These are phyloP conservation scores for Beauveria medogensis DNA, from an alignment of 2,329 filamentous ascomycete species.

Conservation along the genomic window DNA sequence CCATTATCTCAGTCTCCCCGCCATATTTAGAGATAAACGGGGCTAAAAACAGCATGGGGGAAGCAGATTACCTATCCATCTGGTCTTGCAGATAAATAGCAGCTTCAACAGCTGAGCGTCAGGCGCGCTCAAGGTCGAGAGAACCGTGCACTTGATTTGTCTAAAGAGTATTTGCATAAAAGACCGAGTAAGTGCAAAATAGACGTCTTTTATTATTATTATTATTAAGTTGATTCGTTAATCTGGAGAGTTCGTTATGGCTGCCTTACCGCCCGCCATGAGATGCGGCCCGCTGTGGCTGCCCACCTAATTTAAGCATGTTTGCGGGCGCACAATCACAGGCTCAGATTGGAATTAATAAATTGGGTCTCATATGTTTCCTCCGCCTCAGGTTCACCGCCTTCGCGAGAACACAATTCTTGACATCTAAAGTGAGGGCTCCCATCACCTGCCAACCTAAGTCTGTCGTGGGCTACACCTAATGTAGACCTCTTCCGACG, in stretches of 20 bases:
- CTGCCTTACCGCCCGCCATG: neutral
- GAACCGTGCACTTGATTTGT: no score
- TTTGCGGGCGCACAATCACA: neutral
- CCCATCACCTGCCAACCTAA: neutral
- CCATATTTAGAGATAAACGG: neutral
- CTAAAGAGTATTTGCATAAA: no score
- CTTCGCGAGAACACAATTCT: neutral
- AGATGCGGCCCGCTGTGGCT: conserved; percentile 3
- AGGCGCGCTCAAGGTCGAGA: no score
- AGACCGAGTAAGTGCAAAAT: no score
- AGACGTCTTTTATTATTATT: no score
- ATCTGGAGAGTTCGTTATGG: no score
- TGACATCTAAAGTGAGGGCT: neutral
- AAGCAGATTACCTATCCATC: no score
- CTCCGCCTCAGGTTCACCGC: neutral
- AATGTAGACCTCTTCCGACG: neutral
- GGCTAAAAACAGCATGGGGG: neutral
- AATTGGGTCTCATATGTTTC: neutral
- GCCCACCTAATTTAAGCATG: neutral
- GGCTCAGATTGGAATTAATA: no score
- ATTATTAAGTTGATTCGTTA: no score
- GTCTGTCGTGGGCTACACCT: neutral
- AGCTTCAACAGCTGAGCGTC: no score
- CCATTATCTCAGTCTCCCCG: neutral
- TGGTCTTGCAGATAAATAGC: no score